These are phyloP conservation scores for Lactarius sanguifluus DNA, from an alignment of 768 basidiomycete species.

Conservation along the genomic window DNA sequence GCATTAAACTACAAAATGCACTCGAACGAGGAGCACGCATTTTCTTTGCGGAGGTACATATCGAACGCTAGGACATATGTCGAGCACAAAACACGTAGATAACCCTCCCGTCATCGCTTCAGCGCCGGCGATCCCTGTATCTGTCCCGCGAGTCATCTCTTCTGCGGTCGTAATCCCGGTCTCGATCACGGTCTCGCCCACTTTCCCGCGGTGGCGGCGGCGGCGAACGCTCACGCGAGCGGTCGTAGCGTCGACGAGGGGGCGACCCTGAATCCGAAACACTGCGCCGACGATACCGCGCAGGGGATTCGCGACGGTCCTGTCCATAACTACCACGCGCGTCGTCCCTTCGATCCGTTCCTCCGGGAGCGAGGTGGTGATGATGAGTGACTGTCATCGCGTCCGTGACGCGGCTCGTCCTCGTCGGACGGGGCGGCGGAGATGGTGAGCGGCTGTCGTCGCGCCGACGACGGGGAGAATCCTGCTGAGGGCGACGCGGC, in stretches of 20 bases:
- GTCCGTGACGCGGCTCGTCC: constrained; percentile 21
- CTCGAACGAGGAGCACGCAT: background rate
- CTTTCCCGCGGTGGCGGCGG: constrained; percentile 17
- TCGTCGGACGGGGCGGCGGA: constrained; percentile 30
- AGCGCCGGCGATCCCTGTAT: constrained; percentile 25
- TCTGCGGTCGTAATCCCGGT: constrained; percentile 16
- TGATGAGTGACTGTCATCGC: constrained; percentile 22
- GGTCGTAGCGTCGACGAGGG: constrained; percentile 19
- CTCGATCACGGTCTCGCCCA: constrained; percentile 15
- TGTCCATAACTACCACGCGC: constrained; percentile 10
- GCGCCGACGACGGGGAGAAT: constrained; percentile 29
- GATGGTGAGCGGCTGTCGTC: constrained; percentile 30
- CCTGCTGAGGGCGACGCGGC: constrained; percentile 31
- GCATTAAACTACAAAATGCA: constrained; percentile 2
- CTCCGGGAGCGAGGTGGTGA: constrained; percentile 25
- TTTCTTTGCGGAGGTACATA: background rate
- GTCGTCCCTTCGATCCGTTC: constrained; percentile 10
- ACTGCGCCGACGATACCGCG: constrained; percentile 21
- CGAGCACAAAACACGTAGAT: background rate
- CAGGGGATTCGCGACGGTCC: constrained; percentile 13
- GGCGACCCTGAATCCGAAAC: constrained; percentile 24
- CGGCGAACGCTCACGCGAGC: constrained; percentile 11
- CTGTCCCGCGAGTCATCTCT: constrained; percentile 25
- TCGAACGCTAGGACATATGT: background rate
- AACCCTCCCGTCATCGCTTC: background rate